A percentile compares a stretch with the other conserved stretches of the same genome.
Evolutionary conservation across 805 yeast species (phyloP).

Genomic region (Schwanniomyces occidentalis): DNA sequence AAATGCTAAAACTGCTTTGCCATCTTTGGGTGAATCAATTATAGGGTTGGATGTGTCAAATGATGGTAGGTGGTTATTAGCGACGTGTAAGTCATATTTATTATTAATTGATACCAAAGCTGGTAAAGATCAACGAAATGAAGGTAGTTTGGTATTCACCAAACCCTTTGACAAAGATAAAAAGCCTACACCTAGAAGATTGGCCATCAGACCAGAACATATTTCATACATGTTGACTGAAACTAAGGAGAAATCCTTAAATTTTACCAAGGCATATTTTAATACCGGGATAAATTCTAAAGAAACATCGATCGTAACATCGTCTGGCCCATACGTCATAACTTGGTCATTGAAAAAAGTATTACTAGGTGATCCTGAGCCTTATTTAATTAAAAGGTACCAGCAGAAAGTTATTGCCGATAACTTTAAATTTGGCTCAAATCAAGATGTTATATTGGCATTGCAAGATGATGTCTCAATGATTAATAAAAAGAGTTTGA

Average conservation of each 20-base stretch:
- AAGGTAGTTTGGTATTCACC: conserved; percentile 62
- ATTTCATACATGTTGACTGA: conserved; percentile 57
- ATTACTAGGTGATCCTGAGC: conserved; percentile 45
- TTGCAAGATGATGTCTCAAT: conserved; percentile 74
- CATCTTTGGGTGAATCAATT: conserved; percentile 79
- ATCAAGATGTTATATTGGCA: conserved; percentile 70
- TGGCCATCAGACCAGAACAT: conserved; percentile 72
- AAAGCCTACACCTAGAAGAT: conserved; percentile 68
- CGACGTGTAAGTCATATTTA: conserved; percentile 73
- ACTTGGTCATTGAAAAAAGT: conserved; percentile 74
- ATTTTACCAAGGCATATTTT: conserved; percentile 75
- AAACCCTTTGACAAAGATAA: conserved; percentile 62
- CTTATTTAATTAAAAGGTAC: conserved; percentile 64
- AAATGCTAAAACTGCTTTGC: conserved; percentile 75
- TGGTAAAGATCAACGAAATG: conserved; percentile 56
- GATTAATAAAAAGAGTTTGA: conserved; percentile 60
- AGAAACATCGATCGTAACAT: conserved; percentile 72
- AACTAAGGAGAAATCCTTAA: conserved; percentile 47
- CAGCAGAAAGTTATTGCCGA: conserved; percentile 66
- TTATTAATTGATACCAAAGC: conserved; percentile 68
- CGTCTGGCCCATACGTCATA: conserved; percentile 80
- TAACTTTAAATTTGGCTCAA: conserved; percentile 74
- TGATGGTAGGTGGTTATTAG: conserved; percentile 80
- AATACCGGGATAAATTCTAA: conserved; percentile 65
- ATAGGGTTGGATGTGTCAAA: conserved; percentile 68